Conservation (phyloP, 2,329 filamentous ascomycete species). For the Diaporthe longicolla region DNA sequence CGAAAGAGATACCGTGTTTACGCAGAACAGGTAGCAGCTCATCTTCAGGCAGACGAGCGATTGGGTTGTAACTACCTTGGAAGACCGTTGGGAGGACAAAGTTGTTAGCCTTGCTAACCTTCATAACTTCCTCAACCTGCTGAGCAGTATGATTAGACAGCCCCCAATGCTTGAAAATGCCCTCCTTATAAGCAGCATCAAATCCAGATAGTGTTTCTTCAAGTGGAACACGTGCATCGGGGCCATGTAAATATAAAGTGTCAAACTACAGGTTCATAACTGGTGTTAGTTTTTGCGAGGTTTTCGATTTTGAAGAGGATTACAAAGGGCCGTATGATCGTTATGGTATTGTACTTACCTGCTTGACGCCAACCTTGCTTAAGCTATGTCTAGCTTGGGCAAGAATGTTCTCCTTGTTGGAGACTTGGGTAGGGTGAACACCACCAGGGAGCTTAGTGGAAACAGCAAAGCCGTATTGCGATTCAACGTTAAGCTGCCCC, state of each 20-base stretch:
- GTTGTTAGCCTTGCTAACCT: conserved; percentile 53
- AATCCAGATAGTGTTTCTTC: conserved; percentile 73
- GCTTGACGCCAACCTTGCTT: conserved; percentile 42
- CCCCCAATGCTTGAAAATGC: conserved; percentile 57
- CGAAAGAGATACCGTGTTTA: conserved; percentile 54
- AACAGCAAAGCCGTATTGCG: conserved; percentile 44
- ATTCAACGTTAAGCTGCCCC: conserved; percentile 42
- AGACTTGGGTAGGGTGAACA: background rate
- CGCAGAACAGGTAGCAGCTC: conserved; percentile 59
- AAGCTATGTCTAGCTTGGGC: conserved; percentile 43
- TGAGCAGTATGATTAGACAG: conserved; percentile 59
- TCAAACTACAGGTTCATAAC: conserved; percentile 16
- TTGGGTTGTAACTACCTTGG: conserved; percentile 58
- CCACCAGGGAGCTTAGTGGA: conserved; percentile 46
- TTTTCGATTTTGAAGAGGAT: too few relatives aligned
- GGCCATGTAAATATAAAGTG: conserved; percentile 64
- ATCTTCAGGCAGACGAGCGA: conserved; percentile 56
- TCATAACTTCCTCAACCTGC: conserved; percentile 55
- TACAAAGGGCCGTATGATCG: background rate
- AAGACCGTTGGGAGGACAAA: conserved; percentile 60
- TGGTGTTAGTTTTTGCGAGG: background rate
- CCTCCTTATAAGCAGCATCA: conserved; percentile 71
- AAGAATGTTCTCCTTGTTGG: conserved; percentile 43
- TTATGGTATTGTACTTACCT: conserved; percentile 14
- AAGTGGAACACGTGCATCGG: conserved; percentile 65